Base-by-base conservation (phyloP, 106 monocot genomes). In the Dioscorea alata region DNA sequence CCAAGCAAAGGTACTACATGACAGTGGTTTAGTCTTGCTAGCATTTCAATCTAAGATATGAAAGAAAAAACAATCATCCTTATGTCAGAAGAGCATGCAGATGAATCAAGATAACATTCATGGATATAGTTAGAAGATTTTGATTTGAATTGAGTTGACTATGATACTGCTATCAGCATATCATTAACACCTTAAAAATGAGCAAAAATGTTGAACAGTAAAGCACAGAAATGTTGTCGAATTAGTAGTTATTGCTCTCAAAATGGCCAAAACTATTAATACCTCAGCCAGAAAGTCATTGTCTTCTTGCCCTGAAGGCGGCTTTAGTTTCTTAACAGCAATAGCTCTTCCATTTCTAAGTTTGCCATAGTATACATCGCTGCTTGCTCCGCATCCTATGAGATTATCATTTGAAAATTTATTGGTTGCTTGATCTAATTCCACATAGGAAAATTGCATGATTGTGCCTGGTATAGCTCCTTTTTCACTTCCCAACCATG, bases 21-120 rank as follows among this genome's bases (percentile, higher is more conserved):
- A 59, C 88, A 84, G 65, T 97, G 96, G 71, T 97, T 88, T 56
- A 97, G 80, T 70, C 89, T 88, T 56, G 96, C 92, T 73, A 97
- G 74, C 49, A 97, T 33, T 66, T 92, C 92, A 73, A 92, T 86
- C 96, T 97, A 86, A 48, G n/a, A 12, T 33, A 22, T 2, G 4
- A 50, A 23, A 51, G 42, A 42, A 8, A 42, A 42, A 6, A 42
- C 10, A 42, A 8, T 28, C 28, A 28, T 28, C 28, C 28, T 28
- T 28, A 28, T 28, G 28, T 28, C 28, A 28, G 28, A 28, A 28
- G 28, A 28, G 28, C 28, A 28, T 5, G 6, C 42, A 2, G 6
- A 42, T 6, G 10, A 42, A 42, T 42, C 6, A 42, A 42, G 42
- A 42, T 3, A 42, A 42, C 2, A 42, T 3, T 42, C 42, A 3